Conservation (phyloP, 73 alveolate species). For the Symbiodinium pilosum region DNA sequence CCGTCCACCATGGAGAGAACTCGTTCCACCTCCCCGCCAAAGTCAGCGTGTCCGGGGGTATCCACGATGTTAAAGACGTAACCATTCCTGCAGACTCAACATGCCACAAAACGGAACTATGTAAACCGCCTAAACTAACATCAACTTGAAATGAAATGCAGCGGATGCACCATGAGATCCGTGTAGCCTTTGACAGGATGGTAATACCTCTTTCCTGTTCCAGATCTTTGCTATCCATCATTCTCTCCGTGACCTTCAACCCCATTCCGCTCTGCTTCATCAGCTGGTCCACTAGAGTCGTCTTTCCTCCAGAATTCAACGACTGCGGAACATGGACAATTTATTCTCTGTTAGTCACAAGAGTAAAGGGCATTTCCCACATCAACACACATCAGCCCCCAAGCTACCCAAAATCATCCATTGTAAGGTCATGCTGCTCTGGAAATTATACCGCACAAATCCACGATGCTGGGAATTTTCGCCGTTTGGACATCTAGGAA, state of each 20-base stretch:
- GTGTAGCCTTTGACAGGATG: conserved; percentile 95
- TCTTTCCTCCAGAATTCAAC: conserved; percentile 61
- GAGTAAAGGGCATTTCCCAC: no score
- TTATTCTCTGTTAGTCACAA: no score
- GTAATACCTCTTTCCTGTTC: conserved; percentile 97
- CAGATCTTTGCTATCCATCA: conserved; percentile 96
- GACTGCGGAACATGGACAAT: no score
- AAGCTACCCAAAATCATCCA: no score
- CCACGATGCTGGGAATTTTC: no score
- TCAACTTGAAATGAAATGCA: neutral
- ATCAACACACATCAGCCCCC: no score
- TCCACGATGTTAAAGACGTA: conserved; percentile 96
- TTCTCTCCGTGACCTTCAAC: conserved; percentile 95
- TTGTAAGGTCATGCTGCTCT: no score
- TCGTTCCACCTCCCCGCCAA: conserved; percentile 97
- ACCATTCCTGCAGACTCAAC: conserved; percentile 67
- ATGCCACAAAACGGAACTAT: no score
- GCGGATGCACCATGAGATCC: conserved; percentile 35
- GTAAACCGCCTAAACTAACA: no score
- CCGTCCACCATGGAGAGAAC: conserved; percentile 99
- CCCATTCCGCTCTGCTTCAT: conserved; percentile 96
- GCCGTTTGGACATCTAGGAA: no score
- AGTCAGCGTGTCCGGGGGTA: conserved; percentile 97
- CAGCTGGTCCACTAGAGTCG: conserved; percentile 96
- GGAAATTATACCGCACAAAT: no score